These are phyloP conservation scores for Boletus sp. DNA, from an alignment of 768 basidiomycete species.

Conservation along the genomic window DNA sequence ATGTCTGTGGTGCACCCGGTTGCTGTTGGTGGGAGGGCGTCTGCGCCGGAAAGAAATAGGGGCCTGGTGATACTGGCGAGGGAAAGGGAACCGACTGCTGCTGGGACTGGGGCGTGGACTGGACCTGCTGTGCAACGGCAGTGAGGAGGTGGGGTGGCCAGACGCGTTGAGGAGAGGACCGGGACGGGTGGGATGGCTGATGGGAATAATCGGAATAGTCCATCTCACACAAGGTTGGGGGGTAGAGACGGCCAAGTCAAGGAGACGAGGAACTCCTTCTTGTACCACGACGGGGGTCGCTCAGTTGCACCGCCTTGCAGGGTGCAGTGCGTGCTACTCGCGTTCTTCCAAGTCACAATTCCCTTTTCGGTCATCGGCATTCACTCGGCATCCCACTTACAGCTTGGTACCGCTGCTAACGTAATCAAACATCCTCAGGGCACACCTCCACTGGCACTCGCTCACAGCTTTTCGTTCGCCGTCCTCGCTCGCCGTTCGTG, in stretches of 20 bases:
- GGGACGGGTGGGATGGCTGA: constrained; percentile 34
- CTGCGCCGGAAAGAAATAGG: constrained; percentile 25
- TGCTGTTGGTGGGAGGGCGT: constrained; percentile 15
- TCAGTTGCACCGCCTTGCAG: constrained; percentile 15
- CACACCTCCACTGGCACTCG: not conserved
- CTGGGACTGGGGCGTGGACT: not conserved
- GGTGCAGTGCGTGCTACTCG: constrained; percentile 7
- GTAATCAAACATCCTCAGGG: constrained; percentile 9
- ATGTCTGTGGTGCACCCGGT: constrained; percentile 10
- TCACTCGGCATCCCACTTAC: constrained; percentile 7
- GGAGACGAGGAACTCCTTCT: not conserved
- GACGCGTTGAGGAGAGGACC: constrained; percentile 31
- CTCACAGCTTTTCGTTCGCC: not conserved
- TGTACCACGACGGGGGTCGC: constrained; percentile 9
- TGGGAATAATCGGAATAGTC: constrained; percentile 32
- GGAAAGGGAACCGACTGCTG: constrained; percentile 20
- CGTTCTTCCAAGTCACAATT: not conserved
- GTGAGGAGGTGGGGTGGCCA: constrained; percentile 23
- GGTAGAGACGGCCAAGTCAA: not conserved
- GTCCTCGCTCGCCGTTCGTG: not conserved
- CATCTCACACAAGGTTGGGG: constrained; percentile 9
- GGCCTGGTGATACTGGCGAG: constrained; percentile 24
- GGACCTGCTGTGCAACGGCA: not conserved
- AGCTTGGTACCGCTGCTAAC: constrained; percentile 16
- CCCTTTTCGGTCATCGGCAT: constrained; percentile 3